Evolutionary conservation across 2,329 filamentous ascomycete species (phyloP), one percentile per base, ranked within the genome.

Genomic region (Aspergillus sp.): DNA sequence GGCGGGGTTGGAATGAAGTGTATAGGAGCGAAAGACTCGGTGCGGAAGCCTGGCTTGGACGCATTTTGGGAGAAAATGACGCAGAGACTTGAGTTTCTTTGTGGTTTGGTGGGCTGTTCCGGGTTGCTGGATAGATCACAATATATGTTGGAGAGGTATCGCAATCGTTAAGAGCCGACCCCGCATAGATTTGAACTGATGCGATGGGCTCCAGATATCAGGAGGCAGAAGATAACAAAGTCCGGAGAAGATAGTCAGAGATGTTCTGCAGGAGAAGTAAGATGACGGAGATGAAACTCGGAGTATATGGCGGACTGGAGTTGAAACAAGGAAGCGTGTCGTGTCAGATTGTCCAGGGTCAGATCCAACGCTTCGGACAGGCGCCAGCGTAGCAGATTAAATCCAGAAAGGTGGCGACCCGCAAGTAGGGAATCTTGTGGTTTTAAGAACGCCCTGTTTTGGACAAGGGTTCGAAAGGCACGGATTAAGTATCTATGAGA

Each of bases 1-100:
- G 52, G 37, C 44, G 61, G 53, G 62, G 59, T 55, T 58, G 62
- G 62, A 73, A 71, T 8, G 70, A 66, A 41, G 71, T 71, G 58
- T 66, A 66, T 27, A 75, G 62, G 37, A 75, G 64, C 39, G 68
- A 66, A 48, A 71, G 68, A 52, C 66, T 65, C 49, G 70, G 68
- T 4, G 62, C 56, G 12, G 65, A 51, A 27, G 61, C 43, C 47
- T 66, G 58, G 52, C 65, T 65, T 54, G 55, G 48, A 39, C 57
- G 62, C 68, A 70, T 70, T 55, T 47, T 64, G n/a, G 12, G 31
- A 39, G 39, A 45, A 33, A 45, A 35, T 17, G 19, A 46, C n/a
- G 23, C 7, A 19, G 33, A 43, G 9, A 15, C 23, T 45, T 37
- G 23, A 48, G 11, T 33, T 31, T 23, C 24, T 35, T 39, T 14